Evolutionary conservation across 192 early-diverging fungal genomes (phyloP).

Genomic region (Backusella parvicylindrica): DNA sequence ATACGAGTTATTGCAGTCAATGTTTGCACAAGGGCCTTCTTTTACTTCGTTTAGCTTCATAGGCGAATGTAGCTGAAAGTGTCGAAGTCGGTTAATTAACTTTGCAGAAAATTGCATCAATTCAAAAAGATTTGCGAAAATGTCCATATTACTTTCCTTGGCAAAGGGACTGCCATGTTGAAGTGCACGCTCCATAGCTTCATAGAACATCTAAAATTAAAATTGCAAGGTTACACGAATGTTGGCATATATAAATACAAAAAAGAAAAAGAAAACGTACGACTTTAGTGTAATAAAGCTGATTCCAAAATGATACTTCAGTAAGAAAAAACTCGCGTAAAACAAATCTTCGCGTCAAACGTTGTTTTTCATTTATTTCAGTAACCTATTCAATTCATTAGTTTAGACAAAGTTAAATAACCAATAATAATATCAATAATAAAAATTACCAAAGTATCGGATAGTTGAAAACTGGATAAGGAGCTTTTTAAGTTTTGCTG

Average conservation of each 20-base stretch:
- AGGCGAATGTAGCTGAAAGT: not conserved
- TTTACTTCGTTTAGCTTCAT: not conserved
- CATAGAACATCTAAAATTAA: conserved; percentile 33
- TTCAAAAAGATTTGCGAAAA: conserved; percentile 14
- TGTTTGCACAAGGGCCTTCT: not conserved
- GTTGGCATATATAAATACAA: not conserved
- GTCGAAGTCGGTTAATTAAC: not conserved
- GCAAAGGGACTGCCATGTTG: conserved; percentile 3
- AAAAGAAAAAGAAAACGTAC: conserved; percentile 11
- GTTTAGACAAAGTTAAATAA: no score
- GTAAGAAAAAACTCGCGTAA: conserved; percentile 25
- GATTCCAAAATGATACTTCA: conserved; percentile 35
- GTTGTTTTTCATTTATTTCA: conserved; percentile 5
- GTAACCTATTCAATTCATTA: not conserved
- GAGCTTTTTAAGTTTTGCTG: not conserved
- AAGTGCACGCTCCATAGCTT: conserved; percentile 24
- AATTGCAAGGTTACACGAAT: not conserved
- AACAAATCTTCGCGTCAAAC: conserved; percentile 19
- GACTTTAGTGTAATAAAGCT: conserved; percentile 35
- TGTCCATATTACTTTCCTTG: not conserved
- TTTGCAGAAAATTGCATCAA: conserved; percentile 16
- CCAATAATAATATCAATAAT: not conserved
- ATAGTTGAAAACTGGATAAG: not conserved
- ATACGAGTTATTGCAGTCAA: not conserved
- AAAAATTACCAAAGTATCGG: not conserved